Evolutionary conservation across 148 eudicot genomes (phyloP).

Genomic region (Camellia sinensis): DNA sequence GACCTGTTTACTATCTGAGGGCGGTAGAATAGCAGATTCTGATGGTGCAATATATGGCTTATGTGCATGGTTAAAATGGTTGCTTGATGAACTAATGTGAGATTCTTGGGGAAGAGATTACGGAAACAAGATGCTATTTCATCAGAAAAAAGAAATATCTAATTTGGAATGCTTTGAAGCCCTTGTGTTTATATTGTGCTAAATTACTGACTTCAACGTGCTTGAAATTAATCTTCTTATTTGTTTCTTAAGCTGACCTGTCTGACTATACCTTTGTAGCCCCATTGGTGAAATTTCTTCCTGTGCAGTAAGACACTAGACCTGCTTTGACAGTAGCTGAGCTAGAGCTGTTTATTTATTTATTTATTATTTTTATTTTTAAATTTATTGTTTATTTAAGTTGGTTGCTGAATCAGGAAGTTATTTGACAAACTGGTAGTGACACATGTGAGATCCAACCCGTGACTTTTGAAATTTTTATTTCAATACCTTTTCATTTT

Average conservation of each 20-base stretch:
- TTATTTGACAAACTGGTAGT: neutral
- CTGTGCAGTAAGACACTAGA: neutral
- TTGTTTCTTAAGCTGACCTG: neutral
- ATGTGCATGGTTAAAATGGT: neutral
- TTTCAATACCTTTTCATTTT: constrained; percentile 8
- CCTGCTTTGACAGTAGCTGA: neutral
- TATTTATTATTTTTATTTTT: neutral
- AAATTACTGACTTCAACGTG: neutral
- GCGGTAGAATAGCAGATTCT: too few species aligned
- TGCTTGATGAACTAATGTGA: neutral
- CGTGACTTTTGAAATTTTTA: neutral
- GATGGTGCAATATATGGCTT: neutral
- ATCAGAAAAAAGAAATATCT: neutral
- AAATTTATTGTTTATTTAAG: neutral
- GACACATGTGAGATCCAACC: neutral
- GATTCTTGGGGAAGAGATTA: neutral
- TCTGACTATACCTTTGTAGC: neutral
- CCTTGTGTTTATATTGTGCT: neutral
- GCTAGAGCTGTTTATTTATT: neutral
- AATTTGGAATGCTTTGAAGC: neutral
- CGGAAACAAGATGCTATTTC: neutral
- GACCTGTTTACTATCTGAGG: neutral
- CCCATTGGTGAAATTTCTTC: neutral
- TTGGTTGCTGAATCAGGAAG: neutral
- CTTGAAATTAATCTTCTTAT: neutral